Percentiles rank a stretch among this genome's conserved stretches.
phyloP scores from a whole-genome alignment of 345 rosid species.

The Zanthoxylum bungeanum region DNA sequence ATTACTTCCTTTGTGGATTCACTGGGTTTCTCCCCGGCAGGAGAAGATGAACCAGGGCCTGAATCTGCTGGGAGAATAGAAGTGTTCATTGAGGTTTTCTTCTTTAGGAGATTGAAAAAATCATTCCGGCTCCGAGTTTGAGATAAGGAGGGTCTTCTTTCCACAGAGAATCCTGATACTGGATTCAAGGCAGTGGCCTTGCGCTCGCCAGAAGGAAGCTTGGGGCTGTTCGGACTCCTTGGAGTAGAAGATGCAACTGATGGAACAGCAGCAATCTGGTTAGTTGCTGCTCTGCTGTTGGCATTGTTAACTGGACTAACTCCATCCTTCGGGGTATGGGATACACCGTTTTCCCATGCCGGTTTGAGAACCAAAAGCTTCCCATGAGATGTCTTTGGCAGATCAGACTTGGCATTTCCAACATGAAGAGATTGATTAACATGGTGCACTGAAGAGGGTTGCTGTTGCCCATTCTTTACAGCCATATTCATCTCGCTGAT shows the following conservation, averaged over 20 bases:
- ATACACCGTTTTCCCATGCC: constrained; percentile 70
- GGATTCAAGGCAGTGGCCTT: constrained; percentile 34
- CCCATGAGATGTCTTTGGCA: constrained; percentile 48
- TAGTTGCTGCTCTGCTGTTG: constrained; percentile 35
- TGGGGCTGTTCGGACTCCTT: constrained; percentile 52
- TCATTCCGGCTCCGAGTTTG: constrained; percentile 84
- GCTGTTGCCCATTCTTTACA: constrained; percentile 56
- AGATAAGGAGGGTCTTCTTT: constrained; percentile 60
- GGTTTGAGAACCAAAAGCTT: constrained; percentile 84
- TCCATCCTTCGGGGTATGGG: constrained; percentile 53
- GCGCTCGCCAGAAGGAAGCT: constrained; percentile 39
- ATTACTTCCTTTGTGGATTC: constrained; percentile 39
- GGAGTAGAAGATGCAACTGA: constrained; percentile 42
- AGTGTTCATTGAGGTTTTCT: constrained; percentile 50
- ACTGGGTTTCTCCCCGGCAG: constrained; percentile 28
- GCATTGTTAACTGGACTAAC: constrained; percentile 46
- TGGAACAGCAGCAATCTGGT: constrained; percentile 38
- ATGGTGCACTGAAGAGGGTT: constrained; percentile 37
- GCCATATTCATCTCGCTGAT: constrained; percentile 46
- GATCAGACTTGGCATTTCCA: constrained; percentile 58
- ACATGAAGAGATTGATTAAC: constrained; percentile 47
- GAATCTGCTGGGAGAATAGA: constrained; percentile 30
- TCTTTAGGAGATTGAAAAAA: constrained; percentile 73
- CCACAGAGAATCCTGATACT: constrained; percentile 48
- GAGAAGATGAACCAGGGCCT: constrained; percentile 27